These are phyloP conservation scores for Paraphoma chrysanthemicola DNA, from an alignment of 2,329 filamentous ascomycete genomes.

Conservation along the genomic window DNA sequence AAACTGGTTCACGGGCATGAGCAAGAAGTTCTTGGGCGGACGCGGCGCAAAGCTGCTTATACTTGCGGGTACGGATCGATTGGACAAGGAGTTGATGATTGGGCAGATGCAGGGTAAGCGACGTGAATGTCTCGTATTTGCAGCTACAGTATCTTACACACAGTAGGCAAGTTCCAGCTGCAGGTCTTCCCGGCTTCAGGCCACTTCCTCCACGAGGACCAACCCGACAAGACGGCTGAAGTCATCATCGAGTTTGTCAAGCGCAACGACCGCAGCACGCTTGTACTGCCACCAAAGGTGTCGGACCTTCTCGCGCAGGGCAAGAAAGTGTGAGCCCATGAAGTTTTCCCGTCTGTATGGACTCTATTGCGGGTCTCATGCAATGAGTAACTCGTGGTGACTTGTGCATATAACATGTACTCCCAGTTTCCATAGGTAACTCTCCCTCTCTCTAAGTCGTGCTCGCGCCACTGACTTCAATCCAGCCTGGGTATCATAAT, in stretches of 20 bases:
- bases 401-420: neutral
- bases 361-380: neutral
- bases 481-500: conserved; percentile 16
- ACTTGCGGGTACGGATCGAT: conserved; percentile 84
- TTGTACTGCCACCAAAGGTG: conserved; percentile 93
- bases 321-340: conserved; percentile 54
- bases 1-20: conserved; percentile 89
- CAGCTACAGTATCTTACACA: conserved; percentile 25
- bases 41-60: conserved; percentile 84
- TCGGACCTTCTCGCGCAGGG: conserved; percentile 57
- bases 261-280: conserved; percentile 82
- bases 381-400: neutral
- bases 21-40: conserved; percentile 82
- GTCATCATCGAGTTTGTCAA: conserved; percentile 89
- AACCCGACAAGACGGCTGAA: conserved; percentile 86
- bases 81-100: conserved; percentile 92
- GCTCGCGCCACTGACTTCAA: neutral
- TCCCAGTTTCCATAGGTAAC: neutral
- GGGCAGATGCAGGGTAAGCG: conserved; percentile 90
- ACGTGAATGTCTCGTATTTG: neutral
- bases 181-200: conserved; percentile 94
- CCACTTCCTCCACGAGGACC: conserved; percentile 96
- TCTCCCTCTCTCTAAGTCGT: neutral
- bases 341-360: neutral
- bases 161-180: conserved; percentile 85